phyloP scores from a whole-genome alignment of 2,329 filamentous ascomycete genomes.

The Aspergillus ruber region DNA sequence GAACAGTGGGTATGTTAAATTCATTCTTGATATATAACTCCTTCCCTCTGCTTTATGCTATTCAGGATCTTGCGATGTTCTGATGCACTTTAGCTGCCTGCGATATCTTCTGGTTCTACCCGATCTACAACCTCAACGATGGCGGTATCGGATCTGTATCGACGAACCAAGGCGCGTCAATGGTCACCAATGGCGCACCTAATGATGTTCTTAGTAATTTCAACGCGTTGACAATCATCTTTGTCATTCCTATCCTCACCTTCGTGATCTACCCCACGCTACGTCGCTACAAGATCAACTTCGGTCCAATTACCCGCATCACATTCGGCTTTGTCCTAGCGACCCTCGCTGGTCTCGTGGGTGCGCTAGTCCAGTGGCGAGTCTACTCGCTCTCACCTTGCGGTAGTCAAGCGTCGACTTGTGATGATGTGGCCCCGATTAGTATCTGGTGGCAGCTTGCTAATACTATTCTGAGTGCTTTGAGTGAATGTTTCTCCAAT shows the following conservation, averaged over 20 bases:
- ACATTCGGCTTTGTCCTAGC: slow-evolving; percentile 48
- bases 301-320: slow-evolving; percentile 46
- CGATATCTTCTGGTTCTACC: slow-evolving; percentile 33
- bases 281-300: slow-evolving; percentile 36
- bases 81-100: slow-evolving; percentile 17
- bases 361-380: slow-evolving; percentile 38
- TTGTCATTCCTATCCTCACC: slow-evolving; percentile 42
- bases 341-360: slow-evolving; percentile 35
- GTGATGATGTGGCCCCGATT: slow-evolving; percentile 34
- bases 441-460: slow-evolving; percentile 41
- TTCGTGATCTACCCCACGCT: slow-evolving; percentile 45
- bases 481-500: slow-evolving; percentile 38
- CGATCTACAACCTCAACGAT: slow-evolving; percentile 34
- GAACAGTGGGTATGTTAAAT: slow-evolving; percentile 17
- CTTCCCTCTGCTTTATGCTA: background rate
- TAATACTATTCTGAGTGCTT: slow-evolving; percentile 29
- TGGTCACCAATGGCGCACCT: slow-evolving; percentile 46
- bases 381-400: slow-evolving; percentile 44
- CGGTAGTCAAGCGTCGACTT: slow-evolving; percentile 35
- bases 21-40: background rate
- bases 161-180: slow-evolving; percentile 44
- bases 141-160: slow-evolving; percentile 47
- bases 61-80: background rate
- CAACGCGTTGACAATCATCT: slow-evolving; percentile 46
- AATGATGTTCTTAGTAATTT: slow-evolving; percentile 48